A percentile compares a stretch with the other conserved stretches of the same genome.
Conservation (phyloP, 768 basidiomycete genomes). For the Scleroderma bovista region DNA sequence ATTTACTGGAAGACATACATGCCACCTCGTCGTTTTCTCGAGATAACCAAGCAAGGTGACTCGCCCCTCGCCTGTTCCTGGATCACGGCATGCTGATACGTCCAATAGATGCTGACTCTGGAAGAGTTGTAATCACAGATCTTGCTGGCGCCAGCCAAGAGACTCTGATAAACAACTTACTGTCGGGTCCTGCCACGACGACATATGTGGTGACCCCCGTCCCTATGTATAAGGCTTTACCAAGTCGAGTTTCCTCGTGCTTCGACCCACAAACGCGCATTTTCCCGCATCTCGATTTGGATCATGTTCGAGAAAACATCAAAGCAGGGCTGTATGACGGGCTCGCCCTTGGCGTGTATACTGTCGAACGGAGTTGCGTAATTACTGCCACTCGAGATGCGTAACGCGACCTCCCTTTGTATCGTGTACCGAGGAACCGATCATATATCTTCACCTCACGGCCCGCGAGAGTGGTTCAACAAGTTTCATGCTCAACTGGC, state of each 20-base stretch:
- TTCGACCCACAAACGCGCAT: slow-evolving; percentile 18
- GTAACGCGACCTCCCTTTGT: slow-evolving; percentile 2
- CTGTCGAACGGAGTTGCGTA: slow-evolving; percentile 11
- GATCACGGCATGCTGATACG: not conserved
- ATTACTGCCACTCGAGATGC: not conserved
- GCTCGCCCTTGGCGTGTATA: slow-evolving; percentile 30
- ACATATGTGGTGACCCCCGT: slow-evolving; percentile 29
- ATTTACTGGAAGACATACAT: slow-evolving; percentile 40
- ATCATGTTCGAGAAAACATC: slow-evolving; percentile 30
- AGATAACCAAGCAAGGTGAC: slow-evolving; percentile 19
- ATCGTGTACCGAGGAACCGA: not conserved
- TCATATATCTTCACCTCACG: too few species aligned
- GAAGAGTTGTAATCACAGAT: slow-evolving; percentile 22
- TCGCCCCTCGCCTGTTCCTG: not conserved
- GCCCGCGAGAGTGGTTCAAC: too few species aligned
- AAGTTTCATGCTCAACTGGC: too few species aligned
- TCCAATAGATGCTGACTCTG: slow-evolving; percentile 18
- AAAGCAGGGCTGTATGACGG: slow-evolving; percentile 25
- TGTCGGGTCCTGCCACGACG: slow-evolving; percentile 1
- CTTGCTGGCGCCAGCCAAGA: slow-evolving; percentile 23
- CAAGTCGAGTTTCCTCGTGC: slow-evolving; percentile 15
- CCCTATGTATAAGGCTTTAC: slow-evolving; percentile 20
- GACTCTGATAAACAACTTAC: slow-evolving; percentile 14
- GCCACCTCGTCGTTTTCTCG: slow-evolving; percentile 34
- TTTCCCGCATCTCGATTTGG: slow-evolving; percentile 35